Evolutionary conservation across 305 asterid genomes (phyloP).

Genomic region (Solanum chacoense): DNA sequence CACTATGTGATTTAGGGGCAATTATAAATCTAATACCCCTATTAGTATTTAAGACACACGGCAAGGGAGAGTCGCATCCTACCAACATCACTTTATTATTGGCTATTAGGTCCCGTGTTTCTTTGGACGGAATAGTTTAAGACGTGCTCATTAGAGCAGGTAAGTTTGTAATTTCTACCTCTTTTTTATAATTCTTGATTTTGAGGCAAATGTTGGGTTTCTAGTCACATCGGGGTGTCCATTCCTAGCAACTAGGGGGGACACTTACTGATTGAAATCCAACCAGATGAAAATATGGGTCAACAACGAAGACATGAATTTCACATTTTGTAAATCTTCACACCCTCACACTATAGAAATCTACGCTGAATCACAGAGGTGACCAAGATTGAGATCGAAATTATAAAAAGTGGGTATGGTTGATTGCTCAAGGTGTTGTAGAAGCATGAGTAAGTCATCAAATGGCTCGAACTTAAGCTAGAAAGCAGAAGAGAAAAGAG

Average conservation of each 20-base stretch:
- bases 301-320: neutral
- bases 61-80: neutral
- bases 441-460: neutral
- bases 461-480: neutral
- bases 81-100: neutral
- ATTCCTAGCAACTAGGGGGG: neutral
- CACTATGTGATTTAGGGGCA: neutral
- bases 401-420: neutral
- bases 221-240: neutral
- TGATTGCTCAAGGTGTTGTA: neutral
- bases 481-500: neutral
- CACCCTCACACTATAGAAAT: neutral
- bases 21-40: neutral
- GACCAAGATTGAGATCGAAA: neutral
- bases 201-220: neutral
- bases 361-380: neutral
- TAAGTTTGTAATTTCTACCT: neutral
- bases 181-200: neutral
- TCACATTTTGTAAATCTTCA: neutral
- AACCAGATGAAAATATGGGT: neutral
- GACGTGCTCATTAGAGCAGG: neutral
- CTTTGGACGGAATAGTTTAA: neutral
- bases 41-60: neutral
- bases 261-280: neutral
- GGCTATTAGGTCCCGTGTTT: neutral